Evolutionary conservation across 306 rosid genomes (phyloP).

Genomic region (Vachellia collinsii): DNA sequence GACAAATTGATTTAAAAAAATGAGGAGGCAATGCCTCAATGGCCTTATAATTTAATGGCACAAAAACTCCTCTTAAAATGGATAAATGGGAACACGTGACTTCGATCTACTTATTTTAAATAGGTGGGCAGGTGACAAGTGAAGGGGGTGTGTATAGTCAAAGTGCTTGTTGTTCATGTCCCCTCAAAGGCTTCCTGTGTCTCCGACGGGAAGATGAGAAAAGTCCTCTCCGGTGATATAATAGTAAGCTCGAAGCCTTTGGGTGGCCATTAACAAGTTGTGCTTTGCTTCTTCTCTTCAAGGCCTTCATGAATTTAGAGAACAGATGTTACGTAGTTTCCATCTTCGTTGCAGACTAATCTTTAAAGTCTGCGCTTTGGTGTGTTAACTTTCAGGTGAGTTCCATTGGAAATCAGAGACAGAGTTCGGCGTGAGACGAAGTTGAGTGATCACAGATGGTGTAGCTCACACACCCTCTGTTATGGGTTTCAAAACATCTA

Average conservation of each 20-base stretch:
- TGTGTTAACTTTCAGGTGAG: not conserved
- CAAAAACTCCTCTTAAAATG: too few species aligned
- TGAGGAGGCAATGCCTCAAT: too few species aligned
- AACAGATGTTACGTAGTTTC: not conserved
- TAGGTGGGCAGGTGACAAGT: not conserved
- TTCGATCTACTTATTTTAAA: not conserved
- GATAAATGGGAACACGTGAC: too few species aligned
- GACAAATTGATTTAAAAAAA: too few species aligned
- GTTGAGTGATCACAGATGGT: not conserved
- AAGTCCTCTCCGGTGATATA: not conserved
- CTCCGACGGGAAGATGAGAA: not conserved
- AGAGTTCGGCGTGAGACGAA: not conserved
- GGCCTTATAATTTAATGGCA: too few species aligned
- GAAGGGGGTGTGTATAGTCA: conserved; percentile 15
- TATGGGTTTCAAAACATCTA: too few species aligned
- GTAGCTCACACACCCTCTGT: too few species aligned
- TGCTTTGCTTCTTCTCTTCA: conserved; percentile 27
- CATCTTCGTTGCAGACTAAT: not conserved
- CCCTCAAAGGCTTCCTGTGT: conserved; percentile 54
- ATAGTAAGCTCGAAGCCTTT: conserved; percentile 32
- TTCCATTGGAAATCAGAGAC: not conserved
- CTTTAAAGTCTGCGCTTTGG: not conserved
- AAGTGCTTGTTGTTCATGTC: conserved; percentile 42
- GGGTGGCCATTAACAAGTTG: conserved; percentile 39
- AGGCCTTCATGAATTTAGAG: not conserved